Evolutionary conservation across 352 stramenopile species (phyloP).

Genomic region (Pythium phragmitis): DNA sequence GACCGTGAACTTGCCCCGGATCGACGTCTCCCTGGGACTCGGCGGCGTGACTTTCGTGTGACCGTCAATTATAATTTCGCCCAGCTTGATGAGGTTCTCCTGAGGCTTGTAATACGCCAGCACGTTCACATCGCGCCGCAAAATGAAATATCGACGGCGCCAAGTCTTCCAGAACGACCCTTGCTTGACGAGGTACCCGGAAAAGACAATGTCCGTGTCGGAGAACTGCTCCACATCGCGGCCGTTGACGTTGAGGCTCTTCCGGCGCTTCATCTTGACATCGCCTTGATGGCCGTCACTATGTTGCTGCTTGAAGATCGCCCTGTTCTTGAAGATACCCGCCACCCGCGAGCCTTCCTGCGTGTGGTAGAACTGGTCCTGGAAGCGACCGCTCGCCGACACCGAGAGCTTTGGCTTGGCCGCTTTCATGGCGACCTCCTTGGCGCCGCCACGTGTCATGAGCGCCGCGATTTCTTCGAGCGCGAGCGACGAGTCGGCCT

Average conservation of each 20-base stretch:
- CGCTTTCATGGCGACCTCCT: conserved; percentile 8
- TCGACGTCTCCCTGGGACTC: conserved; percentile 37
- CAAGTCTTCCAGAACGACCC: conserved; percentile 89
- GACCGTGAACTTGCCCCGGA: conserved; percentile 66
- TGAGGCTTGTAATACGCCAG: conserved; percentile 81
- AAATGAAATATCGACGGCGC: conserved; percentile 80
- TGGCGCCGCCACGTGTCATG: conserved; percentile 21
- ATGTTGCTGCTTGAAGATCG: conserved; percentile 49
- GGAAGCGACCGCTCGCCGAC: conserved; percentile 77
- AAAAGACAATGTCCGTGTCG: conserved; percentile 76
- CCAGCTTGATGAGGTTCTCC: conserved; percentile 76
- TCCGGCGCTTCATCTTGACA: conserved; percentile 34
- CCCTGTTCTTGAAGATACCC: conserved; percentile 75
- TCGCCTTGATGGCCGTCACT: conserved; percentile 28
- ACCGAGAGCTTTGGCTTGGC: conserved; percentile 69
- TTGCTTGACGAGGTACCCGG: conserved; percentile 80
- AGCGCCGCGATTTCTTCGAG: conserved; percentile 29
- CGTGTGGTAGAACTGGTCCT: conserved; percentile 87
- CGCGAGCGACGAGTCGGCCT: conserved; percentile 6
- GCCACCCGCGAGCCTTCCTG: conserved; percentile 77
- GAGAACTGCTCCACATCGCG: conserved; percentile 86
- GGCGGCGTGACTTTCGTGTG: conserved; percentile 52
- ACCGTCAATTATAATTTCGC: conserved; percentile 74
- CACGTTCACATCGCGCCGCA: conserved; percentile 69
- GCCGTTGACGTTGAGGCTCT: conserved; percentile 68